These are phyloP conservation scores for Aristolochia contorta DNA, from an alignment of 164 flowering plant species.

Conservation along the genomic window DNA sequence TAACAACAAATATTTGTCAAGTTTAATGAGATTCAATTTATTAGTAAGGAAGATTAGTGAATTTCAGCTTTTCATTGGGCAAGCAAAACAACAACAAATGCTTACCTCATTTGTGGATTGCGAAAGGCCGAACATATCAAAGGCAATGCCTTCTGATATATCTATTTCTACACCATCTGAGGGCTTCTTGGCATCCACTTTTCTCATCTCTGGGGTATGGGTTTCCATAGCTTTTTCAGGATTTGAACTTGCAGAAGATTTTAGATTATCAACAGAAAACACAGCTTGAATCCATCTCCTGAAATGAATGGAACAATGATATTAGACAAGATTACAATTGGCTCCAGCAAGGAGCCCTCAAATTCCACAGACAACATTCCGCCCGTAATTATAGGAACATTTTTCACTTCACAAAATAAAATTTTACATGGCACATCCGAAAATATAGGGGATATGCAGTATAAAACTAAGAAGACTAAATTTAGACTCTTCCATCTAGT, in stretches of 20 bases:
- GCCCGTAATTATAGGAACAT: not conserved
- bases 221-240: too few relatives aligned
- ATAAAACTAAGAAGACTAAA: too few relatives aligned
- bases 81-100: not conserved
- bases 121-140: constrained; percentile 70
- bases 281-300: constrained; percentile 97
- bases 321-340: not conserved
- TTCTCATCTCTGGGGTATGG: too few relatives aligned
- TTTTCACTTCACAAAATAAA: not conserved
- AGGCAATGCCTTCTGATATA: constrained; percentile 66
- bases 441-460: too few relatives aligned
- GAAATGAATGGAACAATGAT: constrained; percentile 17
- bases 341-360: not conserved
- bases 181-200: constrained; percentile 4
- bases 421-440: too few relatives aligned
- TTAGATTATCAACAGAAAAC: constrained; percentile 22
- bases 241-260: constrained; percentile 3
- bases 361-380: not conserved
- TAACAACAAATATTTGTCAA: too few relatives aligned
- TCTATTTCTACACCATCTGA: constrained; percentile 39
- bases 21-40: not conserved
- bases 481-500: too few relatives aligned
- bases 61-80: too few relatives aligned
- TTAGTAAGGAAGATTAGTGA: not conserved
- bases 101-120: constrained; percentile 55